A percentile compares a stretch with the other conserved stretches of the same genome.
phyloP scores from a whole-genome alignment of 192 early-diverging fungal species.

The Coemansia sp. region DNA sequence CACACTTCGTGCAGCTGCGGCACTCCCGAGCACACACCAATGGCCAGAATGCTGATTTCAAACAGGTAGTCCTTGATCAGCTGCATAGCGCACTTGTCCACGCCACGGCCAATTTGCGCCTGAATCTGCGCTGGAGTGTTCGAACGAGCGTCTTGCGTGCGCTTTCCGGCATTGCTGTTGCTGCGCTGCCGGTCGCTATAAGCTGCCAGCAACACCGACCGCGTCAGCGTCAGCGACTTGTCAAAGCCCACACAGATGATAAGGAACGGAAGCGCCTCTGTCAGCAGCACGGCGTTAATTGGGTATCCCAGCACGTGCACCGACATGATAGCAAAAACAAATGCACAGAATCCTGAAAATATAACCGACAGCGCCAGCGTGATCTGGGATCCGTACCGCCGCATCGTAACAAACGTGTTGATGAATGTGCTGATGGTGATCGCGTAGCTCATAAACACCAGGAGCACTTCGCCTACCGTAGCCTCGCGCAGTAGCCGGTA shows the following conservation, averaged over 20 bases:
- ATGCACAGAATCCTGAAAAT: conserved; percentile 71
- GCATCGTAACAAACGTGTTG: conserved; percentile 80
- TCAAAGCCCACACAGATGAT: conserved; percentile 91
- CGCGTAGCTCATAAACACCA: conserved; percentile 74
- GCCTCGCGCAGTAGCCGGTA: conserved; percentile 69
- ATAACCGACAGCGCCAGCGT: conserved; percentile 72
- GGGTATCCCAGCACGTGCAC: conserved; percentile 67
- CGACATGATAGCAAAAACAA: conserved; percentile 68
- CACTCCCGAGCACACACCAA: conserved; percentile 75
- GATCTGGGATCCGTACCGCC: conserved; percentile 76
- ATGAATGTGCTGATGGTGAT: conserved; percentile 81
- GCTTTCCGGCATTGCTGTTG: conserved; percentile 2
- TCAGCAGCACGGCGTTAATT: conserved; percentile 69
- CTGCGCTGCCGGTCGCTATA: conserved; percentile 36
- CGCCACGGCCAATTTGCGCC: conserved; percentile 62
- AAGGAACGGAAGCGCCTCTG: conserved; percentile 88
- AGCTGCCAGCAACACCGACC: conserved; percentile 66
- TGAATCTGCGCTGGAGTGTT: conserved; percentile 57
- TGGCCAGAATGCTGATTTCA: conserved; percentile 74
- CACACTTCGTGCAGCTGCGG: conserved; percentile 78
- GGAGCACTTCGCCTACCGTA: conserved; percentile 71
- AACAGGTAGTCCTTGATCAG: conserved; percentile 77
- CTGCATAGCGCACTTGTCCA: conserved; percentile 60
- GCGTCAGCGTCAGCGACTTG: conserved; percentile 77
- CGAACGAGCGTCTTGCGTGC: not conserved